phyloP scores from a whole-genome alignment of 2,329 filamentous ascomycete species.

The Lachnellula suecica region DNA sequence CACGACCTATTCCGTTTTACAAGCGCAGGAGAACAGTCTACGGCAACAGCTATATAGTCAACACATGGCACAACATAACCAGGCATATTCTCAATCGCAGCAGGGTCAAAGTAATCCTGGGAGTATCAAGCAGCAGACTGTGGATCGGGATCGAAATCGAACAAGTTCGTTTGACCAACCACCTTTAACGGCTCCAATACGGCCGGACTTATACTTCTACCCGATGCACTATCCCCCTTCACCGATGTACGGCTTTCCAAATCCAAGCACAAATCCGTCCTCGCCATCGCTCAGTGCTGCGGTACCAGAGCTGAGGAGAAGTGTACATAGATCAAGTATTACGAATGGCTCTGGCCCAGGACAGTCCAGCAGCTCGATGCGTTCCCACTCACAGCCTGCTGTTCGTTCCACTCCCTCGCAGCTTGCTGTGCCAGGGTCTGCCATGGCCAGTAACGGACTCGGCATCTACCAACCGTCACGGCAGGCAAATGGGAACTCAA shows the following conservation, averaged over 20 bases:
- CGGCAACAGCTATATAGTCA: slow-evolving; percentile 48
- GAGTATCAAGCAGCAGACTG: slow-evolving; percentile 39
- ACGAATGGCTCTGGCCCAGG: slow-evolving; percentile 46
- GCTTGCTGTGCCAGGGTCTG: slow-evolving; percentile 37
- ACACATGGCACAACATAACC: too few species aligned
- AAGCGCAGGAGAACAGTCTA: slow-evolving; percentile 45
- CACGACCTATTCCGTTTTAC: slow-evolving; percentile 36
- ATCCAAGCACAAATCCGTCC: slow-evolving; percentile 54
- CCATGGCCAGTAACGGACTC: slow-evolving; percentile 37
- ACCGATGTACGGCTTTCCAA: slow-evolving; percentile 48
- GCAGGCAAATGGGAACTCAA: slow-evolving; percentile 46
- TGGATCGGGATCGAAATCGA: slow-evolving; percentile 53
- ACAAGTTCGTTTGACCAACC: slow-evolving; percentile 64
- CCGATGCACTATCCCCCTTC: slow-evolving; percentile 40
- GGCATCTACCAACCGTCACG: slow-evolving; percentile 27
- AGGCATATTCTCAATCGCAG: slow-evolving; percentile 41
- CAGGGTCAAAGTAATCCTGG: slow-evolving; percentile 32
- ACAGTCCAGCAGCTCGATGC: slow-evolving; percentile 53
- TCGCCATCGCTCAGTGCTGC: slow-evolving; percentile 48
- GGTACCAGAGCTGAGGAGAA: slow-evolving; percentile 55
- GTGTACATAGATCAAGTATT: slow-evolving; percentile 53
- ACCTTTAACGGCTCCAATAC: slow-evolving; percentile 57
- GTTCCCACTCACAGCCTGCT: slow-evolving; percentile 67
- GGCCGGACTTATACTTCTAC: slow-evolving; percentile 56
- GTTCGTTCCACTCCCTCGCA: slow-evolving; percentile 38